Evolutionary conservation across 116 monocot genomes (phyloP).

Genomic region (Zostera marina): DNA sequence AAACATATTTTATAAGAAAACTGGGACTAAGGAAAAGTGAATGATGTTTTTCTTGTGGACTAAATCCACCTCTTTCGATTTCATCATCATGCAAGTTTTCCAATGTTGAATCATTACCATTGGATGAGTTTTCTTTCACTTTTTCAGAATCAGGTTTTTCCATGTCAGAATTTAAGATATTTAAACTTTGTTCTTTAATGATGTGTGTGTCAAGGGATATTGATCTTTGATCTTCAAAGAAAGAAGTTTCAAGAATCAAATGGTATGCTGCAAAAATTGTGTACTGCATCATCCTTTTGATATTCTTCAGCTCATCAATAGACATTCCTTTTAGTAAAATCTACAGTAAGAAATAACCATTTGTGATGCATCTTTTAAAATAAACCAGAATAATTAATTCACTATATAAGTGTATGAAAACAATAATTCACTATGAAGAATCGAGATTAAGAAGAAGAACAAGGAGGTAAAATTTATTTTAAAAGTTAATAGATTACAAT

Average conservation of each 20-base stretch:
- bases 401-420: too few relatives aligned
- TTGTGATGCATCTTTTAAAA: not conserved
- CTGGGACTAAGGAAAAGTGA: conserved; percentile 6
- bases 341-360: conserved; percentile 17
- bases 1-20: conserved; percentile 21
- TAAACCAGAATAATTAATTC: not conserved
- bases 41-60: conserved; percentile 1
- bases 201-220: conserved; percentile 24
- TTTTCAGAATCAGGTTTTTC: conserved; percentile 4
- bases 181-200: conserved; percentile 9
- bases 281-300: conserved; percentile 57
- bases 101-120: conserved; percentile 8
- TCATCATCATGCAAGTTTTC: not conserved
- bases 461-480: too few relatives aligned
- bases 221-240: conserved; percentile 63
- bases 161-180: not conserved
- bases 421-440: too few relatives aligned
- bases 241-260: conserved; percentile 72
- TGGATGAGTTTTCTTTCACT: not conserved
- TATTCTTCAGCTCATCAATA: conserved; percentile 65
- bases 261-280: conserved; percentile 76
- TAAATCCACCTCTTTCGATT: not conserved
- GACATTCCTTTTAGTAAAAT: conserved; percentile 67
- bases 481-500: too few relatives aligned
- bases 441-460: too few relatives aligned